Base-by-base conservation (phyloP, 2,329 filamentous ascomycete genomes). In the Leptographium lundbergii region DNA sequence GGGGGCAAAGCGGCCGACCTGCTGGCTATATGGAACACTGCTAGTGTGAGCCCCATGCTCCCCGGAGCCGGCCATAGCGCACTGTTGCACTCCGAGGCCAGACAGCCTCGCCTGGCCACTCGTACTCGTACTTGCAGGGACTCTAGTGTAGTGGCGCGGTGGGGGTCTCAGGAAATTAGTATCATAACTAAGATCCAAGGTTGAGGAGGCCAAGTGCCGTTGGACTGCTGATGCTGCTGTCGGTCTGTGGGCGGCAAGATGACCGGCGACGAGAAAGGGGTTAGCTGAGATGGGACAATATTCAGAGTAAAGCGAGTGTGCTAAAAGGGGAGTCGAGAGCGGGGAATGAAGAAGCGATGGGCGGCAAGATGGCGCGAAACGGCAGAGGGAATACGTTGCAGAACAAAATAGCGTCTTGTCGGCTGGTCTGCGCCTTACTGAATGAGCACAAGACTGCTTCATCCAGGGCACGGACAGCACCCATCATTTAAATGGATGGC, bases 151-250 rank as follows among this genome's bases (percentile, higher is more conserved):
- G 56, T 61, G 61, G 57, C 53, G 63, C 25, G 56, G 62, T 60
- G 63, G 63, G 17, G 63, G 60, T 45, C 32, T 60, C 50, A 63
- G 57, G 48, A 62, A 50, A 54, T 32, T 51, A 52, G 36, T 45
- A 50, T 59, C 54, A 47, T 58, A 53, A 19, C 34, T 14, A 34
- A 14, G 45, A 11, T 32, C 6, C 32, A n/a, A 29, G 13, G 42
- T 51, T 25, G 29, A 39, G 45, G 25, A 17, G 19, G 42, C 17
- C 7, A 45, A n/a, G 42, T 45, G 42, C 19, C 42, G 19, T n/a
- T n/a, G 42, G 17, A n/a, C 17, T n/a, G 42, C 17, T n/a, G 42
- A 19, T n/a, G 17, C 19, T 45, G 42, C 32, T 34, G 7, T 34
- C 32, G 6, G 6, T 22, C 42, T 45, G 42, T 45, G 42, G 14